Base-by-base conservation (phyloP, 805 yeast genomes). In the Kluyveromyces aestuarii region DNA sequence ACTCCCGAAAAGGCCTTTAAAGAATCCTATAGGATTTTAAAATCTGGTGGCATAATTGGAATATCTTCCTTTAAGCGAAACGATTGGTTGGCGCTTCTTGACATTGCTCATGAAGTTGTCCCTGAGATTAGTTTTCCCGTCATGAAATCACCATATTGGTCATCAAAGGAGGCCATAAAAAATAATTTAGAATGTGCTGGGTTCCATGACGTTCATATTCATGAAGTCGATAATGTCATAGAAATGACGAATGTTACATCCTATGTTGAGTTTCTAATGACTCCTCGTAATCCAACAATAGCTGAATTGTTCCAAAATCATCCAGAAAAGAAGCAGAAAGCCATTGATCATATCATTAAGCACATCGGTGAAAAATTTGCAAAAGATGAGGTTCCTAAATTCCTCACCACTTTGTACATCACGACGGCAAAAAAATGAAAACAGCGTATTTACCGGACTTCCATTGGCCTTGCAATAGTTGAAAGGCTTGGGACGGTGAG, bases 1-100 rank as follows among this genome's bases (percentile, higher is more conserved):
- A 2, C 18, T n/a, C 40, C 48, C 8, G 48, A 46, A 17, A 27
- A 17, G 2, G 48, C 44, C 11, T 27, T 46, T 39, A 40, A 21
- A n/a, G 48, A 46, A 25, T 38, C 48, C 6, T 30, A 40, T 33
- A 19, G 48, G 18, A 30, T 40, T 19, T 38, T 46, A 8, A 14
- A 27, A 21, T 38, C 44, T 16, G 39, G 40, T 30, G 48, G 48
- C 7, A 43, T 16, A 21, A 40, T 46, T 16, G 48, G 40, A n/a
- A 27, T 46, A n/a, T 39, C 44, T 7, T 40, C 44, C 16, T 46
- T 46, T 21, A 36, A 18, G 5, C 16, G 36, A 40, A 46, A 30
- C 13, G 40, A 40, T 17, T 46, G 39, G 39, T 18, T 46, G 6
- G 33, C 40, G 11, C 39, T 46, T 11, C 30, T 11, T 14, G 17